A percentile compares a stretch with the other conserved stretches of the same genome.
phyloP scores from a whole-genome alignment of 345 rosid genomes.

The Acer negundo region DNA sequence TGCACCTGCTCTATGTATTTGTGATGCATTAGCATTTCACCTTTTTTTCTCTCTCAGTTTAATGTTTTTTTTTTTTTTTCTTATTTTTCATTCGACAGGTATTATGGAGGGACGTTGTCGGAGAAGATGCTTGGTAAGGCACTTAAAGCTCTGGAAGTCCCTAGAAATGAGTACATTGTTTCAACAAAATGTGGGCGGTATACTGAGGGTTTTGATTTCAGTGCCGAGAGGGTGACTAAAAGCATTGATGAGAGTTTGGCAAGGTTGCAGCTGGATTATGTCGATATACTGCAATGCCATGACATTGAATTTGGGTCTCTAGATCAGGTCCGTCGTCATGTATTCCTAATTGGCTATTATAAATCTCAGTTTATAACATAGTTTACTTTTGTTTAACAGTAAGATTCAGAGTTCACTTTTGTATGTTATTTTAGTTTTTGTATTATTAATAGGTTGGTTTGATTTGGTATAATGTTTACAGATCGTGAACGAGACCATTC shows the following conservation, averaged over 20 bases:
- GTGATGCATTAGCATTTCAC: background rate
- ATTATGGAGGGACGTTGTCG: constrained; percentile 84
- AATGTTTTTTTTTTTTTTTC: background rate
- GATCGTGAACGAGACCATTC: constrained; percentile 92
- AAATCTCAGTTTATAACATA: background rate
- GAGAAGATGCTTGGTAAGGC: constrained; percentile 93
- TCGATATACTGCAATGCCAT: constrained; percentile 90
- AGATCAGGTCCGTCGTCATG: constrained; percentile 59
- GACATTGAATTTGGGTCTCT: constrained; percentile 90
- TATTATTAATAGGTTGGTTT: constrained; percentile 1
- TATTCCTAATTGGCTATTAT: background rate
- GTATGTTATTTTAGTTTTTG: background rate
- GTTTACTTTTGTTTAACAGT: background rate
- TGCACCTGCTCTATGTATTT: background rate
- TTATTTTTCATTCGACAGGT: constrained; percentile 37
- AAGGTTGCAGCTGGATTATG: constrained; percentile 87
- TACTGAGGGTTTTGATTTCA: constrained; percentile 82
- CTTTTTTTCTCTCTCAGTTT: background rate
- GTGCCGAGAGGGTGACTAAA: constrained; percentile 82
- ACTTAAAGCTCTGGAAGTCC: constrained; percentile 72
- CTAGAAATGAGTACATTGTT: constrained; percentile 73
- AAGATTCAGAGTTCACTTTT: background rate
- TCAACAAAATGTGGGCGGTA: constrained; percentile 92
- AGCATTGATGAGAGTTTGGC: constrained; percentile 87
- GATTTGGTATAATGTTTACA: constrained; percentile 31